Evolutionary conservation across 2,329 filamentous ascomycete genomes (phyloP).

Genomic region (Didymella sp.): DNA sequence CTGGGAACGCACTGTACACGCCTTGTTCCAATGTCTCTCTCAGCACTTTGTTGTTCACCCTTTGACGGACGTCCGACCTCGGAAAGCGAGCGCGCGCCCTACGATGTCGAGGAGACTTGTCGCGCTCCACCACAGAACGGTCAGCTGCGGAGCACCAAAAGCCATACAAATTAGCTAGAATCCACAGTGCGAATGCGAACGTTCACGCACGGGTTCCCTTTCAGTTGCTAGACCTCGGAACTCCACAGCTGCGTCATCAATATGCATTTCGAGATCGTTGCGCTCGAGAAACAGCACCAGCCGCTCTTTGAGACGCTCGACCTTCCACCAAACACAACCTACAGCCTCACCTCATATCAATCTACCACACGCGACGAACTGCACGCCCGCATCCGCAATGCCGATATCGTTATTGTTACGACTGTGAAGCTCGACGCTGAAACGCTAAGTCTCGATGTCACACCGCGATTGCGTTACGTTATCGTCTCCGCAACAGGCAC

Average conservation of each 20-base stretch:
- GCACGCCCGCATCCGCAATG: constrained; percentile 53
- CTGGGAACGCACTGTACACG: constrained; percentile 11
- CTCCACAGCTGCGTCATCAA: constrained; percentile 19
- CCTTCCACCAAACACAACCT: constrained; percentile 47
- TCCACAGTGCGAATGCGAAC: constrained; percentile 3
- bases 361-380: constrained; percentile 38
- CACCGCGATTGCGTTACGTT: constrained; percentile 55
- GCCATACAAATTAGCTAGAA: constrained; percentile 1
- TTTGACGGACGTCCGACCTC: not conserved
- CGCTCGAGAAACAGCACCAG: constrained; percentile 54
- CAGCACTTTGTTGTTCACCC: not conserved
- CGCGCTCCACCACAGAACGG: not conserved
- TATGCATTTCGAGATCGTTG: constrained; percentile 56
- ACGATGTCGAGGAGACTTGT: constrained; percentile 1
- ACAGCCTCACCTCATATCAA: constrained; percentile 53
- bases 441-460: constrained; percentile 46
- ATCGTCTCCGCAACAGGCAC: constrained; percentile 57
- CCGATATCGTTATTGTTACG: constrained; percentile 56
- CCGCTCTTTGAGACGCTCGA: constrained; percentile 50
- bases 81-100: constrained; percentile 4
- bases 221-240: not conserved
- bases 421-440: constrained; percentile 52
- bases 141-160: constrained; percentile 1
- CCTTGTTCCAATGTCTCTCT: constrained; percentile 5
- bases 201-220: not conserved